These are phyloP conservation scores for Stylosanthes scabra DNA, from an alignment of 331 rosid species.

Conservation along the genomic window DNA sequence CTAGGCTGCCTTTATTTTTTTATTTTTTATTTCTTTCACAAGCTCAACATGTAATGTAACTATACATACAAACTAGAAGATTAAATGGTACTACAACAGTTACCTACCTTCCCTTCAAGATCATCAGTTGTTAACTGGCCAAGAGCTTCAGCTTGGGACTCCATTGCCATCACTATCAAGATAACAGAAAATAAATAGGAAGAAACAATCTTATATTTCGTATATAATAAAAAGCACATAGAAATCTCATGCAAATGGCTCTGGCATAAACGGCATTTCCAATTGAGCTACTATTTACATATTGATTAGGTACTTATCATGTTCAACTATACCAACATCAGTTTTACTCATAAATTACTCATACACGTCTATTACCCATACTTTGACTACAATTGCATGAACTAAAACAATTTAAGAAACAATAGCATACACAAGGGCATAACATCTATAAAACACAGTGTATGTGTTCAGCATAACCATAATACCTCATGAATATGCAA, in stretches of 20 bases:
- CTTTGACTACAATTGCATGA: slow-evolving; percentile 14
- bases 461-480: background rate
- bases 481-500: slow-evolving; percentile 16
- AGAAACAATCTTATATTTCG: slow-evolving; percentile 11
- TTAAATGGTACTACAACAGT: background rate
- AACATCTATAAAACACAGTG: slow-evolving; percentile 29
- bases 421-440: slow-evolving; percentile 30
- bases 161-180: slow-evolving; percentile 85
- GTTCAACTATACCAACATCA: background rate
- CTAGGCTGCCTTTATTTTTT: slow-evolving; percentile 14
- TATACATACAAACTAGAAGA: slow-evolving; percentile 14
- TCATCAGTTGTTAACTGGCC: slow-evolving; percentile 91
- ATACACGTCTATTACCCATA: background rate
- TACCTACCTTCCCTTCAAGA: slow-evolving; percentile 89
- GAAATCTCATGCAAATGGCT: slow-evolving; percentile 10
- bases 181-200: slow-evolving; percentile 31
- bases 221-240: slow-evolving; percentile 15
- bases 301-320: slow-evolving; percentile 10
- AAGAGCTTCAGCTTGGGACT: slow-evolving; percentile 96
- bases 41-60: slow-evolving; percentile 14
- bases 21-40: slow-evolving; percentile 24
- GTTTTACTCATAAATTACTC: background rate
- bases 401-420: background rate
- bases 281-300: slow-evolving; percentile 11
- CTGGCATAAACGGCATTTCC: background rate